Evolutionary conservation across 2,329 filamentous ascomycete genomes (phyloP).

Genomic region (Sporothrix phasma): DNA sequence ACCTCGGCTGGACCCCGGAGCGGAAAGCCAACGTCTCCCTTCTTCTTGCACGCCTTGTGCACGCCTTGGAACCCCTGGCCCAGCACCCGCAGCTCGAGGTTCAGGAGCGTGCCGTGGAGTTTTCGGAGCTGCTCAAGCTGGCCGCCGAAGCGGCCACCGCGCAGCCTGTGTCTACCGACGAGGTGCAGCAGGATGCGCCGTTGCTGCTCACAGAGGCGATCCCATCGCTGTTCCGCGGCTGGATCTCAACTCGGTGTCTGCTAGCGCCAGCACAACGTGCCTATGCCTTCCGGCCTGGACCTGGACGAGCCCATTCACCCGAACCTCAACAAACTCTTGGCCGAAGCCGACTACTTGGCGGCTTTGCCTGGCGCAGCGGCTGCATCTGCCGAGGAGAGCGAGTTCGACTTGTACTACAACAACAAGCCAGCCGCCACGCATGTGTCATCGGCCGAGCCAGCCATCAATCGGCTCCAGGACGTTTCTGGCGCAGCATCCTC

Average conservation of each 20-base stretch:
- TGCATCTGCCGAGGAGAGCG: constrained; percentile 38
- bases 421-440: constrained; percentile 42
- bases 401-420: constrained; percentile 59
- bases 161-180: constrained; percentile 49
- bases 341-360: constrained; percentile 42
- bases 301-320: constrained; percentile 74
- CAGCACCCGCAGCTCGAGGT: constrained; percentile 84
- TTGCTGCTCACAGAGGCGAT: constrained; percentile 83
- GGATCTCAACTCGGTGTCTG: constrained; percentile 88
- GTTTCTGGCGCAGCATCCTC: constrained; percentile 32
- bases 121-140: constrained; percentile 78
- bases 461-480: constrained; percentile 43
- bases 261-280: constrained; percentile 79
- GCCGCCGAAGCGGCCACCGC: constrained; percentile 69
- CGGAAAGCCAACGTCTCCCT: constrained; percentile 66
- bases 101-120: constrained; percentile 88
- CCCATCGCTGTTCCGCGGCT: constrained; percentile 73
- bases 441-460: constrained; percentile 44
- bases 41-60: constrained; percentile 69
- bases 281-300: constrained; percentile 63
- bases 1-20: constrained; percentile 54
- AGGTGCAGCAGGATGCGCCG: constrained; percentile 56
- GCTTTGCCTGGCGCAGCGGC: constrained; percentile 27
- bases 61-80: constrained; percentile 69
- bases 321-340: constrained; percentile 58